Conservation (phyloP, 1,284 basidiomycete genomes). For the Moesziomyces sp. region DNA sequence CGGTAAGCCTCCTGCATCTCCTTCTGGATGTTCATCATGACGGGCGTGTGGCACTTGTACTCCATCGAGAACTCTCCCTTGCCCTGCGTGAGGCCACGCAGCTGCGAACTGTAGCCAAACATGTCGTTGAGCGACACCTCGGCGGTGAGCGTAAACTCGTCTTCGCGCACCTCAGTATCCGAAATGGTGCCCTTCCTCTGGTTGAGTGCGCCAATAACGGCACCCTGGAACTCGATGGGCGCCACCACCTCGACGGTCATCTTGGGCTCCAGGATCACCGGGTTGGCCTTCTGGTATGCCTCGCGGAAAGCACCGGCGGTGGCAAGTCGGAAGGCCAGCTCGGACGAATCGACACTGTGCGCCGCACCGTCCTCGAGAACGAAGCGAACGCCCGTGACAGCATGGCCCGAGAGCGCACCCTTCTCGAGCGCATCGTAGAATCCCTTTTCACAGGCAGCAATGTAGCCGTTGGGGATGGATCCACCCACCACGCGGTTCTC, state of each 20-base stretch:
- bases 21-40: slow-evolving; percentile 87
- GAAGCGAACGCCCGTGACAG: slow-evolving; percentile 85
- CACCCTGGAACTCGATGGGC: slow-evolving; percentile 95
- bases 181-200: slow-evolving; percentile 92
- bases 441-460: slow-evolving; percentile 96
- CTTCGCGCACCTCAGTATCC: slow-evolving; percentile 95
- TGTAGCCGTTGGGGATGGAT: slow-evolving; percentile 88
- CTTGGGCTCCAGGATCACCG: slow-evolving; percentile 92
- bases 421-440: slow-evolving; percentile 95
- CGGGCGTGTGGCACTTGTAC: slow-evolving; percentile 83
- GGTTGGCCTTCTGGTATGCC: slow-evolving; percentile 80
- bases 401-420: slow-evolving; percentile 88
- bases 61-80: slow-evolving; percentile 79
- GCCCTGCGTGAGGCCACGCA: slow-evolving; percentile 88
- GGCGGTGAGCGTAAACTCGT: slow-evolving; percentile 91
- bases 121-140: slow-evolving; percentile 98
- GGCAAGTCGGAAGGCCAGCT: slow-evolving; percentile 91
- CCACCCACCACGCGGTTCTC: slow-evolving; percentile 91
- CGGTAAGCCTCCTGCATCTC: slow-evolving; percentile 75
- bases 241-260: slow-evolving; percentile 99
- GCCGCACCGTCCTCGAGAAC: slow-evolving; percentile 91
- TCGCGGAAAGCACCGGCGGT: slow-evolving; percentile 94
- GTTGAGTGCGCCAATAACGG: slow-evolving; percentile 94
- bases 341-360: slow-evolving; percentile 96
- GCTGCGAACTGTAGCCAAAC: slow-evolving; percentile 79